Conservation (phyloP, 306 rosid species). For the Mimosa bimucronata region DNA sequence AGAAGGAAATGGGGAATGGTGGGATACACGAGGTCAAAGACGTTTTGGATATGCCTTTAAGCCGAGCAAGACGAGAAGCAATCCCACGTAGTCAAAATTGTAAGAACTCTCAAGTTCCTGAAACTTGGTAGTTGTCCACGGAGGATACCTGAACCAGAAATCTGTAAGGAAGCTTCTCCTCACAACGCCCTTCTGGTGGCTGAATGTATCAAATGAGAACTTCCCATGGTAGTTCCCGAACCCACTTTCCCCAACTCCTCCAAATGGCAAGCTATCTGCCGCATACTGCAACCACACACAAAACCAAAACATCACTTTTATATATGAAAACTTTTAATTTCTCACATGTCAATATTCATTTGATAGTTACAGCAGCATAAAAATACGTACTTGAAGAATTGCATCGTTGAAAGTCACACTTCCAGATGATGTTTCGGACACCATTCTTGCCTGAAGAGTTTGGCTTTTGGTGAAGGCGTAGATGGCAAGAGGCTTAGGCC, state of each 20-base stretch:
- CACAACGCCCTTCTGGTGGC: constrained; percentile 59
- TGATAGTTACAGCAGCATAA: neutral
- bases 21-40: neutral
- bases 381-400: constrained; percentile 56
- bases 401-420: constrained; percentile 67
- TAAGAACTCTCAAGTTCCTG: constrained; percentile 57
- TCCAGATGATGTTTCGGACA: constrained; percentile 83
- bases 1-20: neutral
- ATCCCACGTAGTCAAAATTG: constrained; percentile 59
- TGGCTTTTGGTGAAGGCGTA: constrained; percentile 71
- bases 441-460: constrained; percentile 55
- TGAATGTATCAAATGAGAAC: constrained; percentile 82
- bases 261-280: constrained; percentile 74
- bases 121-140: constrained; percentile 68
- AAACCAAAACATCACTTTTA: neutral
- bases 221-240: constrained; percentile 80
- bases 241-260: constrained; percentile 87
- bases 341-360: too few relatives aligned
- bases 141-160: constrained; percentile 83
- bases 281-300: constrained; percentile 55
- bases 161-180: constrained; percentile 69
- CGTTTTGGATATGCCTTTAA: constrained; percentile 17
- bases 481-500: constrained; percentile 76
- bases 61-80: constrained; percentile 60
- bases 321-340: too few relatives aligned